Conservation (phyloP, 2,329 filamentous ascomycete species). For the Bisporella sp. region DNA sequence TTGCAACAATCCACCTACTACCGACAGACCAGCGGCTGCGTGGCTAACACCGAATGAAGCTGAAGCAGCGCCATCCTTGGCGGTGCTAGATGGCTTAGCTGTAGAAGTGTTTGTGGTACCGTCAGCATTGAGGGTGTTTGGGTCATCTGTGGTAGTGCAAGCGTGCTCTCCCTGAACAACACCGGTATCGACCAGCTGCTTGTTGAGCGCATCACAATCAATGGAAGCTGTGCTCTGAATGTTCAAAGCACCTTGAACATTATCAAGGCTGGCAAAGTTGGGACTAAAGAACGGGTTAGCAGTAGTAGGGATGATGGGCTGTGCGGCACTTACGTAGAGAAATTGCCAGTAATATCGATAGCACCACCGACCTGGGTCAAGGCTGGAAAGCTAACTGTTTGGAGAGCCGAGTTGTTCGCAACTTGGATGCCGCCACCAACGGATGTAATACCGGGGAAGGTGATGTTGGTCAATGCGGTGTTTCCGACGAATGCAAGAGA, state of each 20-base stretch:
- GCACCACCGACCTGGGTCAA: conserved; percentile 70
- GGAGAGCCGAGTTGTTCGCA: conserved; percentile 79
- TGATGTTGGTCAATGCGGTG: conserved; percentile 62
- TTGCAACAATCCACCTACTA: conserved; percentile 37
- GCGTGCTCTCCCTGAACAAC: conserved; percentile 40
- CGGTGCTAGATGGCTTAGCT: conserved; percentile 18
- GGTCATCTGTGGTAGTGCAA: conserved; percentile 29
- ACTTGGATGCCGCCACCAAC: conserved; percentile 78
- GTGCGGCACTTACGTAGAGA: conserved; percentile 60
- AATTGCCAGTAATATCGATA: conserved; percentile 78
- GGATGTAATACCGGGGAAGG: conserved; percentile 59
- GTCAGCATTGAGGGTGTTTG: conserved; percentile 13
- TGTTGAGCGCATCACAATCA: conserved; percentile 21
- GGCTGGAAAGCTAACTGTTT: conserved; percentile 58
- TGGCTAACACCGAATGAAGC: conserved; percentile 31
- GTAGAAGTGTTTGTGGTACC: conserved; percentile 19
- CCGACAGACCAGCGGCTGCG: conserved; percentile 33
- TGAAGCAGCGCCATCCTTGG: conserved; percentile 30
- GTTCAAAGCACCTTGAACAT: conserved; percentile 67
- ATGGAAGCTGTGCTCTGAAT: conserved; percentile 31
- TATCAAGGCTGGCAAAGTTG: conserved; percentile 55
- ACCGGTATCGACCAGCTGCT: conserved; percentile 24
- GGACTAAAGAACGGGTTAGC: conserved; percentile 48
- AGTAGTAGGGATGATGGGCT: neutral
- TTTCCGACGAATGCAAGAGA: conserved; percentile 59